Evolutionary conservation across 305 asterid genomes (phyloP), one percentile per base, ranked within the genome.

Genomic region (Fraxinus sp.): DNA sequence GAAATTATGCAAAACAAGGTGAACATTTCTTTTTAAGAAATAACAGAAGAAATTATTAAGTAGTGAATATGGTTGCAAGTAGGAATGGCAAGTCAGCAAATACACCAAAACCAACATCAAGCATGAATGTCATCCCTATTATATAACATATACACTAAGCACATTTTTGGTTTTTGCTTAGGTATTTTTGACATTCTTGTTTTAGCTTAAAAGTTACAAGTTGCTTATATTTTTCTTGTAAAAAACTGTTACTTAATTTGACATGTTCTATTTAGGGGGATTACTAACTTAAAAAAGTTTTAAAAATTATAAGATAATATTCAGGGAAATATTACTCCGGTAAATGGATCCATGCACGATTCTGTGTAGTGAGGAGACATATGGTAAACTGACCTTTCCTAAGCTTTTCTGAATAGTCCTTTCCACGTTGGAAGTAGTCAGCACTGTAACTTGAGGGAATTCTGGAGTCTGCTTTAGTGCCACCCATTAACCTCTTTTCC

Each of bases 391-490:
- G 79, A 95, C 99, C 98, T 92, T 88, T 94, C 87, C 94, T 91
- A 79, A 88, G 92, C 82, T 91, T 94, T 82, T 93, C 97, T 5
- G 97, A 96, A 75, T 94, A 87, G 87, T 95, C 98, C 89, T 92
- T 93, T 85, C 98, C 98, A 57, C 94, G 97, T 85, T 95, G 98
- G 83, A 85, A 92, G 71, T 93, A 94, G 87, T 96, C 99, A 1
- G 98, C 97, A 80, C 95, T 92, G 85, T 93, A 94, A 90, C 98
- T 95, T 85, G 99, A 86, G 68, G 98, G 97, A 80, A 90, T 87
- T 80, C 92, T 88, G 80, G 97, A 89, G 75, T 96, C 97, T 16
- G 88, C 79, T 86, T 85, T 96, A 55, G 97, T 77, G 83, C 92
- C 92, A 79, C 98, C 96, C 82, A 86, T 86, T 72, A 89, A 90